Conservation (phyloP, 805 yeast species). For the Ogataea pini region DNA sequence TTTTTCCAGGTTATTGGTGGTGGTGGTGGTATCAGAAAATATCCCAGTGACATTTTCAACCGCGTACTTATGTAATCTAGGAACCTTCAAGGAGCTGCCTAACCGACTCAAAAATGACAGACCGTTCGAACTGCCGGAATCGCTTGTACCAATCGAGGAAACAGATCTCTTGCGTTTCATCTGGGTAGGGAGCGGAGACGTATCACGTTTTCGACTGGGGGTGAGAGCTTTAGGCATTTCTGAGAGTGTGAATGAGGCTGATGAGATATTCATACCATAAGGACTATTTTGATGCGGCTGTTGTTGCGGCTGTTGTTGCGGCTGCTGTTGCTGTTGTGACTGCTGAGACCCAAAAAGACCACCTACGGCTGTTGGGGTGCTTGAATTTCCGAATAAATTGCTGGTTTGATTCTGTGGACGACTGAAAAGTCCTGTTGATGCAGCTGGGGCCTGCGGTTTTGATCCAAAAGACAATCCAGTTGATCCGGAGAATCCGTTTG, state of each 20-base stretch:
- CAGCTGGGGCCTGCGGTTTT: constrained; percentile 8
- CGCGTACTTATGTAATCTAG: constrained; percentile 21
- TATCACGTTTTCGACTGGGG: constrained; percentile 13
- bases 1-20: background rate
- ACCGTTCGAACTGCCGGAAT: constrained; percentile 4
- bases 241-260: constrained; percentile 10
- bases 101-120: constrained; percentile 22
- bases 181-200: constrained; percentile 7
- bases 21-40: constrained; percentile 26
- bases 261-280: constrained; percentile 27
- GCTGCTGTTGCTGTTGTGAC: no score
- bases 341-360: background rate
- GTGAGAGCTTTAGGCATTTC: constrained; percentile 37
- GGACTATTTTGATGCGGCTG: constrained; percentile 22
- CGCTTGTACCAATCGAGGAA: constrained; percentile 21
- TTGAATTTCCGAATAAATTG: background rate
- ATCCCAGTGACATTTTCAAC: constrained; percentile 34
- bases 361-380: background rate
- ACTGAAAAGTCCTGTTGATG: constrained; percentile 17
- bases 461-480: constrained; percentile 15
- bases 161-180: constrained; percentile 28
- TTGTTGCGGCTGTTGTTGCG: constrained; percentile 4
- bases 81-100: constrained; percentile 24
- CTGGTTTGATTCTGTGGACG: background rate
- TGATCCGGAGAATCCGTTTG: constrained; percentile 5